Evolutionary conservation across 2,329 filamentous ascomycete genomes (phyloP).

Genomic region (Colletotrichum sp.): DNA sequence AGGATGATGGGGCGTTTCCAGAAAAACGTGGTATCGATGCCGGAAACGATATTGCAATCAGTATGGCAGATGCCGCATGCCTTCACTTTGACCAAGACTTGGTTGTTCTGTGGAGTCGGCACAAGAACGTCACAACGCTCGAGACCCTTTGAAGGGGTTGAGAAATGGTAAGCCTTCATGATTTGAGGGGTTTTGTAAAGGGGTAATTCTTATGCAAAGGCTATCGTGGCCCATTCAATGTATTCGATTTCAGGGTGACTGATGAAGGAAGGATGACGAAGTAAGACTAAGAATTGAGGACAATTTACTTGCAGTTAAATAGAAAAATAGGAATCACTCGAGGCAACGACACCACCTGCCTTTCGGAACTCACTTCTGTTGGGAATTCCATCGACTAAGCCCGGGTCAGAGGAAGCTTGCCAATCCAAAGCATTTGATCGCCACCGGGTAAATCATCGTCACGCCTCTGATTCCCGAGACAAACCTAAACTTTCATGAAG

Average conservation of each 20-base stretch:
- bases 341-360: neutral
- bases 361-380: neutral
- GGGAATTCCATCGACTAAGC: neutral
- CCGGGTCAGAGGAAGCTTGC: rapidly evolving
- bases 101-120: neutral
- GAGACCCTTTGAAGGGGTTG: neutral
- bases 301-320: rapidly evolving
- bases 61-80: neutral
- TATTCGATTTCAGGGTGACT: neutral
- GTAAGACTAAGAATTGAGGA: neutral
- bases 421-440: neutral
- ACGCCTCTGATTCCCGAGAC: rapidly evolving
- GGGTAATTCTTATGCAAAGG: neutral
- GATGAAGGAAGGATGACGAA: neutral
- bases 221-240: neutral
- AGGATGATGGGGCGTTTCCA: neutral
- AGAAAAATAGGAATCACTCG: neutral
- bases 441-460: neutral
- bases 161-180: neutral
- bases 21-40: neutral
- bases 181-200: neutral
- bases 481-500: neutral
- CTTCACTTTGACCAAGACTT: neutral
- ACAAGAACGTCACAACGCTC: neutral
- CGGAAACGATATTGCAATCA: neutral